phyloP scores from a whole-genome alignment of 78 protist species.

The Emiliania huxleyi region DNA sequence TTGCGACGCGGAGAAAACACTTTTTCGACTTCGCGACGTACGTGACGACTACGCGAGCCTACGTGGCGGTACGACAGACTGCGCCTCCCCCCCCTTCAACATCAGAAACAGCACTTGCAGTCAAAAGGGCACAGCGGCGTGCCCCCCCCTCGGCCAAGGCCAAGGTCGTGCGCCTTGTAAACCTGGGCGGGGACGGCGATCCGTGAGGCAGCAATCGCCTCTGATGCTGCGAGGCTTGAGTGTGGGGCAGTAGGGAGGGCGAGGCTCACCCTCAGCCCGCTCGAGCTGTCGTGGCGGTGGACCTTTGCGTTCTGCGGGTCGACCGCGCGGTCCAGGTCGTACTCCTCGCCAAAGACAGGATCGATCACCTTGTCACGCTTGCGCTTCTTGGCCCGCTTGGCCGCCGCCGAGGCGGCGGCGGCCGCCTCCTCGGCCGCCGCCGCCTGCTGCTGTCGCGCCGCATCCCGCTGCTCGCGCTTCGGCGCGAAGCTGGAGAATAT shows the following conservation, averaged over 20 bases:
- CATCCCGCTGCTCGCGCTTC: background rate
- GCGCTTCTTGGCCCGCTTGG: background rate
- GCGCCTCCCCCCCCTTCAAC: too few relatives aligned
- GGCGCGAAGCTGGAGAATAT: background rate
- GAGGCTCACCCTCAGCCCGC: background rate
- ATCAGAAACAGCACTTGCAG: conserved; percentile 22
- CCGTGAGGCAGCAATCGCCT: too few relatives aligned
- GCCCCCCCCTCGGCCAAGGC: conserved; percentile 6
- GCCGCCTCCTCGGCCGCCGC: background rate
- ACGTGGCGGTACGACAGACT: too few relatives aligned
- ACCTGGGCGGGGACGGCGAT: too few relatives aligned
- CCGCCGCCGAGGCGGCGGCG: background rate
- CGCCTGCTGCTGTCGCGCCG: background rate
- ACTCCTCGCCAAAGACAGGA: background rate
- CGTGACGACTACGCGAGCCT: too few relatives aligned
- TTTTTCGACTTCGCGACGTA: too few relatives aligned
- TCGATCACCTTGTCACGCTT: background rate
- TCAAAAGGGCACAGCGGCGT: conserved; percentile 32
- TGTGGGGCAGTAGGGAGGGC: too few relatives aligned
- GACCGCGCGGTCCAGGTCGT: background rate
- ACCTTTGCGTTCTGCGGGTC: background rate
- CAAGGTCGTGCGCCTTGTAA: conserved; percentile 12
- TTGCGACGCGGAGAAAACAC: too few relatives aligned
- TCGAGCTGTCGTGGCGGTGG: background rate
- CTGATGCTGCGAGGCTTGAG: too few relatives aligned